Evolutionary conservation across 345 rosid species (phyloP), one percentile per base, ranked within the genome.

Genomic region (Microcos paniculata): DNA sequence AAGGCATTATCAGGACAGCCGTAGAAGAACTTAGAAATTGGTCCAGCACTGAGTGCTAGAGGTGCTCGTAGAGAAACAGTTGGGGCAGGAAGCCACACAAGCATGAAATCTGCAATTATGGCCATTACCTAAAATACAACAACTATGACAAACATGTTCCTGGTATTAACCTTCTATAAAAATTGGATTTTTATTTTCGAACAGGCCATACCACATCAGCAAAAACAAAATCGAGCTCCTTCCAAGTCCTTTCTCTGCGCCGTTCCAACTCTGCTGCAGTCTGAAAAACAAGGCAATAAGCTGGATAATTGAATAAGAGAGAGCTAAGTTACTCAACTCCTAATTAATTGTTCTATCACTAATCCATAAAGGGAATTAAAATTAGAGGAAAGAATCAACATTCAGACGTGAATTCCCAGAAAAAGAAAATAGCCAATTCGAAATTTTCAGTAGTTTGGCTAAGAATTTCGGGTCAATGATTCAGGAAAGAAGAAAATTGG

Each of bases 91-190:
- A 91, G 91, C 80, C 84, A 91, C 48, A 91, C 97, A 30, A 91
- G 94, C 97, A 91, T 91, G 82, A 91, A 91, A 86, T 91, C 94
- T 73, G 97, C 97, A 62, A 88, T 78, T 80, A 90, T 77, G 40
- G 97, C 97, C 97, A 91, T 91, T 43, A 88, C 87, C 97, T 91
- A 71, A 72, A 61, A 52, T 42, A 72, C 46, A 72, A 46, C 35
- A 30, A 19, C 4, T 30, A 24, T 15, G 0, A 18, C 4, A 31
- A n/a, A 53, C 3, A 0, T 30, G 10, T 28, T 33, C 18, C 13
- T 21, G n/a, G 4, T 21, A 53, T 53, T 21, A 19, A 66, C 46
- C 35, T 59, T 59, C 35, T 15, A 28, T 59, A 42, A 16, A 66
- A 12, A 42, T 6, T 19, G n/a, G 9, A 18, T 4, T n/a, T n/a